Conservation (phyloP, 83 land plant species). For the Diphasiastrum complanatum region DNA sequence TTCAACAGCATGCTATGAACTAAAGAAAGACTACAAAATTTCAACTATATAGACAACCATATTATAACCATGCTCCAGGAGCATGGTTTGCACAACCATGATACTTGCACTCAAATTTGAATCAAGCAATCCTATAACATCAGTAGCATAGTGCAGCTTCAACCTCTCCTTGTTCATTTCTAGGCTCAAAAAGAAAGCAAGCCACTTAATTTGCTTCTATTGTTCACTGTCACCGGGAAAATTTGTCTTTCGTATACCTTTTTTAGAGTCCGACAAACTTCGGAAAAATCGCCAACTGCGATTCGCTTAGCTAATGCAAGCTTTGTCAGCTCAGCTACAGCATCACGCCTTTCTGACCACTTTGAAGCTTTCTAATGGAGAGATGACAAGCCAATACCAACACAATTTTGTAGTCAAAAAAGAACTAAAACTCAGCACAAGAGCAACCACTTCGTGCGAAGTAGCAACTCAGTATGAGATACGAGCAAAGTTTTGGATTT, state of each 20-base stretch:
- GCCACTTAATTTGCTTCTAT: background rate
- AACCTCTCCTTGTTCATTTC: too few relatives aligned
- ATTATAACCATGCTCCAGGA: background rate
- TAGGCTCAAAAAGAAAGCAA: too few relatives aligned
- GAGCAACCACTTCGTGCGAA: too few relatives aligned
- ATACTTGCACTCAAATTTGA: too few relatives aligned
- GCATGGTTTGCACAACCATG: background rate
- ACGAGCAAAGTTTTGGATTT: too few relatives aligned
- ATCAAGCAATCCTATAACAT: too few relatives aligned
- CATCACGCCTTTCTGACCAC: slow-evolving; percentile 98
- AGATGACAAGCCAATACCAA: background rate
- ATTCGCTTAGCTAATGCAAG: slow-evolving; percentile 84
- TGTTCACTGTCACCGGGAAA: background rate
- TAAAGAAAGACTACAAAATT: background rate
- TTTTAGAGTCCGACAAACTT: slow-evolving; percentile 85
- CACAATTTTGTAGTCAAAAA: too few relatives aligned
- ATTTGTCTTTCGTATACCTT: slow-evolving; percentile 65
- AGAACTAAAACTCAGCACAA: too few relatives aligned
- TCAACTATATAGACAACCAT: background rate
- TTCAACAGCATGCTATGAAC: background rate
- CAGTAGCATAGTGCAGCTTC: too few relatives aligned
- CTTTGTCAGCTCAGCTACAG: slow-evolving; percentile 93
- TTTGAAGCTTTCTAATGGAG: slow-evolving; percentile 80
- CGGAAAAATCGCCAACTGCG: slow-evolving; percentile 87
- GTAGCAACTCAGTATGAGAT: too few relatives aligned